Base-by-base conservation (phyloP, 2,329 filamentous ascomycete species). In the Rhexocercosporidium sp. region DNA sequence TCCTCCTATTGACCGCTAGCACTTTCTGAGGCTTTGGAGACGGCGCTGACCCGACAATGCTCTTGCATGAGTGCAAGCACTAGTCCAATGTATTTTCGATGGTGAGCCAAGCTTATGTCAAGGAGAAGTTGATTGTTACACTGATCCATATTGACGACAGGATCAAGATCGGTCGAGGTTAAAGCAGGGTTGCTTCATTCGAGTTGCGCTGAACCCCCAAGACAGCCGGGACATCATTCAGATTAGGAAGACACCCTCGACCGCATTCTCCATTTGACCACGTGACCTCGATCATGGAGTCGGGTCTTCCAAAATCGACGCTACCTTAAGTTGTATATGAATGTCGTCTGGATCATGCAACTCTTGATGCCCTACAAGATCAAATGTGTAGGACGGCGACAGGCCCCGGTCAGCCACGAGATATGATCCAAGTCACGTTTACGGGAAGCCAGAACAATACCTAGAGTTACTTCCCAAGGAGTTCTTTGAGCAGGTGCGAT, bases 1-100 rank as follows among this genome's bases (percentile, higher is more conserved):
- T 57, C 20, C 31, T 41, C 31, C 54, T 57, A 27, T 57, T 39
- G 31, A 41, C 31, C 14, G 3, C 27, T 57, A 57, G 54, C 18
- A 57, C 22, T 7, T 16, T 57, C 54, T 18, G 54, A 57, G 54
- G 14, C 6, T 41, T 57, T 57, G 20, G 31, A 57, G 54, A 57
- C 54, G 54, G 54, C 20, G 34, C 54, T 57, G 54, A 41, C 31
- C 34, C 18, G 34, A 57, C 3, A 14, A 34, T 41, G 31, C 25
- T 9, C 34, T 53, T 37, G 34, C 34, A 37, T 22, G 44, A 9
- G 22, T n/a, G 20, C 20, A 57, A 22, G 54, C 54, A 20, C 54
- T 57, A 9, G 20, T 34, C 16, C 18, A 25, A 16, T n/a, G n/a
- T 37, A 3, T 49, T 31, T n/a, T 53, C 16, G 27, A 53, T 53